Percentiles rank a stretch among this genome's conserved stretches.
These are phyloP conservation scores for Lentinula sp. DNA, from an alignment of 768 basidiomycete species.

Conservation along the genomic window DNA sequence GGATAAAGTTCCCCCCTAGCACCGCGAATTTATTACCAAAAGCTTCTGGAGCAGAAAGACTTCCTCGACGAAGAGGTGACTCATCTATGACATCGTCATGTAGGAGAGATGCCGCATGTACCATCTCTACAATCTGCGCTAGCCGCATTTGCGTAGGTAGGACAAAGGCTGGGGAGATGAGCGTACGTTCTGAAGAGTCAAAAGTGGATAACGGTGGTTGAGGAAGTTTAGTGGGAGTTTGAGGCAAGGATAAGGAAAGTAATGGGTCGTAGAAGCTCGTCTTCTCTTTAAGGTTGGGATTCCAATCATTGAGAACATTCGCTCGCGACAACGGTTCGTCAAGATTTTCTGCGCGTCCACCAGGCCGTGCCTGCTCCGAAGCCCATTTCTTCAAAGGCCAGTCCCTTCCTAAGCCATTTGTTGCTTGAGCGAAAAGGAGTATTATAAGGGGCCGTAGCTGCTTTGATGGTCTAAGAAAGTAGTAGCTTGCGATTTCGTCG, in stretches of 20 bases:
- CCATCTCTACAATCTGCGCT: constrained; percentile 94
- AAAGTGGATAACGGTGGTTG: constrained; percentile 10
- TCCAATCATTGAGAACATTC: constrained; percentile 86
- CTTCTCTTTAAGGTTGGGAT: constrained; percentile 65
- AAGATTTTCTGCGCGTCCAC: constrained; percentile 49
- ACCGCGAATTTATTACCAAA: constrained; percentile 89
- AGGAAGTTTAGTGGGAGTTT: constrained; percentile 23
- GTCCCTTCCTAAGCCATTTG: constrained; percentile 74
- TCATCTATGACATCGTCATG: constrained; percentile 95
- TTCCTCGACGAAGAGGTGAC: constrained; percentile 71
- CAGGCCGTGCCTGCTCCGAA: constrained; percentile 42
- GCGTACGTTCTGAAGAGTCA: constrained; percentile 10
- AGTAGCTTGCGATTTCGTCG: constrained; percentile 84
- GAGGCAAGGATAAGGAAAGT: constrained; percentile 31
- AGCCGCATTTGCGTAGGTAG: constrained; percentile 87
- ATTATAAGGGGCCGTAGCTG: constrained; percentile 86
- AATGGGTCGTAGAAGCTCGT: constrained; percentile 47
- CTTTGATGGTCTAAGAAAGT: constrained; percentile 87
- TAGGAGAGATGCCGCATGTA: constrained; percentile 91
- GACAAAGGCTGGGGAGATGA: constrained; percentile 24
- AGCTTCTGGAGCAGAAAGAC: constrained; percentile 70
- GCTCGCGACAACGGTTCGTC: constrained; percentile 65
- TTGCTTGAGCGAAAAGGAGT: constrained; percentile 80
- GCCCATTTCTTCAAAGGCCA: constrained; percentile 55
- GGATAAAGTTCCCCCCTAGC: constrained; percentile 85